These are phyloP conservation scores for Arxiozyma heterogenica DNA, from an alignment of 1,139 yeast genomes.

Conservation along the genomic window DNA sequence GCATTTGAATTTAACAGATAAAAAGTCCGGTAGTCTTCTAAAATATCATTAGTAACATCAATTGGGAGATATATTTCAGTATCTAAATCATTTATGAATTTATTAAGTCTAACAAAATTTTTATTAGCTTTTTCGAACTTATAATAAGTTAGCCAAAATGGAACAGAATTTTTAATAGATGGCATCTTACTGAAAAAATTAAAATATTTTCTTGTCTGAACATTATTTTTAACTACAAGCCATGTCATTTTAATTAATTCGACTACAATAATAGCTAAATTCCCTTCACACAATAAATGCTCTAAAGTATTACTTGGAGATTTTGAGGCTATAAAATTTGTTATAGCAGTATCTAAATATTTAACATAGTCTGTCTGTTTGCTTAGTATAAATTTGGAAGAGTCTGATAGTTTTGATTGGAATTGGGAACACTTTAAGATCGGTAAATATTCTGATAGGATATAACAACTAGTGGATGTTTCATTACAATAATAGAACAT, in stretches of 20 bases:
- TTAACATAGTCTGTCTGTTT: slow-evolving; percentile 21
- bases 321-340: slow-evolving; percentile 16
- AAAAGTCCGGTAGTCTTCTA: slow-evolving; percentile 29
- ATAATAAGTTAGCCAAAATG: slow-evolving; percentile 51
- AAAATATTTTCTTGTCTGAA: slow-evolving; percentile 37
- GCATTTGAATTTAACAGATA: slow-evolving; percentile 28
- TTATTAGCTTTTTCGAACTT: slow-evolving; percentile 41
- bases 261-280: slow-evolving; percentile 32
- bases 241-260: slow-evolving; percentile 35
- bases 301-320: slow-evolving; percentile 14
- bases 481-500: slow-evolving; percentile 10
- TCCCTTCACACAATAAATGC: slow-evolving; percentile 29
- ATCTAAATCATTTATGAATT: slow-evolving; percentile 39
- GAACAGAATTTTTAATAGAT: slow-evolving; percentile 34
- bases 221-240: slow-evolving; percentile 30
- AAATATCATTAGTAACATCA: slow-evolving; percentile 37
- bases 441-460: slow-evolving; percentile 17
- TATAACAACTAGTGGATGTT: neutral
- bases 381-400: slow-evolving; percentile 14
- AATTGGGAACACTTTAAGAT: slow-evolving; percentile 17
- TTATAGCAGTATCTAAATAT: slow-evolving; percentile 22
- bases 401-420: slow-evolving; percentile 14
- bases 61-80: slow-evolving; percentile 41
- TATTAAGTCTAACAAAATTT: slow-evolving; percentile 38
- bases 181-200: slow-evolving; percentile 35